A percentile compares a stretch with the other conserved stretches of the same genome.
Evolutionary conservation across 345 rosid genomes (phyloP).

Genomic region (Gossypium longicalyx): DNA sequence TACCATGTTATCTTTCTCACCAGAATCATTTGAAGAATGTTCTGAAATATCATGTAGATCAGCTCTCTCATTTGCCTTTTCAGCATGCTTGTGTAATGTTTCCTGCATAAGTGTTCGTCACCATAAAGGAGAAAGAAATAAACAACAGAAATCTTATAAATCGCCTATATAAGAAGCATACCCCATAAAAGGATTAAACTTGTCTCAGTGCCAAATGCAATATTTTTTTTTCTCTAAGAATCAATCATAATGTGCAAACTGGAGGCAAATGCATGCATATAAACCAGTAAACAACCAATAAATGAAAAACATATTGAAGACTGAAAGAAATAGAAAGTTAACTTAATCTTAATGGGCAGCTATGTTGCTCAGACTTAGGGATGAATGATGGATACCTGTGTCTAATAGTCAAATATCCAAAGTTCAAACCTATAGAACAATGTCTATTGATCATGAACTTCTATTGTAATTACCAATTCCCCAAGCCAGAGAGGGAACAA

Average conservation of each 20-base stretch:
- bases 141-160: neutral
- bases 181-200: neutral
- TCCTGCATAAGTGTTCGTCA: slow-evolving; percentile 33
- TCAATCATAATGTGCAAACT: neutral
- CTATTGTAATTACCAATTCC: too few species aligned
- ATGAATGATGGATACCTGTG: too few species aligned
- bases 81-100: slow-evolving; percentile 43
- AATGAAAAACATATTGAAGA: neutral
- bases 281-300: neutral
- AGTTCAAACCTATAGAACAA: neutral
- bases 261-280: neutral
- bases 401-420: too few species aligned
- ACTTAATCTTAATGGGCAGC: too few species aligned
- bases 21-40: slow-evolving; percentile 26
- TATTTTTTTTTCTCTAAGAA: neutral
- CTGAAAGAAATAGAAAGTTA: too few species aligned
- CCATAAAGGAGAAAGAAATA: neutral
- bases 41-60: slow-evolving; percentile 18
- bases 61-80: slow-evolving; percentile 14
- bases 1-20: slow-evolving; percentile 5
- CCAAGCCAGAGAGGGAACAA: neutral
- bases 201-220: neutral
- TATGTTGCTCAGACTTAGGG: too few species aligned
- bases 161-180: neutral
- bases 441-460: neutral